Conservation (phyloP, 257 asterid genomes). For the Fraxinus anomala region DNA sequence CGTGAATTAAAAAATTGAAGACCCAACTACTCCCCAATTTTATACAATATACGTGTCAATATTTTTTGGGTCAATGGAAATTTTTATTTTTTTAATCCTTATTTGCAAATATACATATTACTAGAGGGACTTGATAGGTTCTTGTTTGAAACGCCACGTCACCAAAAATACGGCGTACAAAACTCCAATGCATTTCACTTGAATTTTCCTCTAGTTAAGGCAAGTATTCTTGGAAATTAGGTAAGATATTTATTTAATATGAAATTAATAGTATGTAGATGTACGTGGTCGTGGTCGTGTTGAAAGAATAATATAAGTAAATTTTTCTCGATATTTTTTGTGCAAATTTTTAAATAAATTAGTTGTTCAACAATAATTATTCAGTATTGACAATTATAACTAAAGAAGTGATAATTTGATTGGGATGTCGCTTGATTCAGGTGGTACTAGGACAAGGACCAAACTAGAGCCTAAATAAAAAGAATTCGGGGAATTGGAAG, state of each 20-base stretch:
- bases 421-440: not conserved
- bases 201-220: not conserved
- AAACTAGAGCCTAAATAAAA: no score
- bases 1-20: conserved; percentile 13
- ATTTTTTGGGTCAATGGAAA: conserved; percentile 8
- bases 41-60: conserved; percentile 23
- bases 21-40: conserved; percentile 52
- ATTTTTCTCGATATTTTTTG: no score
- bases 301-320: not conserved
- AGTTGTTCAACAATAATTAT: not conserved
- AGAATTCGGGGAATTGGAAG: no score
- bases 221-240: not conserved
- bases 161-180: conserved; percentile 63
- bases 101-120: conserved; percentile 12
- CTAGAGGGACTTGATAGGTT: conserved; percentile 5
- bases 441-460: no score
- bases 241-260: not conserved
- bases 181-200: conserved; percentile 48
- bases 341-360: no score
- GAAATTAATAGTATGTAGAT: not conserved
- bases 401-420: not conserved
- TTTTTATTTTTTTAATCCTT: conserved; percentile 7
- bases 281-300: not conserved
- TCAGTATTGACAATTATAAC: no score
- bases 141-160: conserved; percentile 68